Evolutionary conservation across 2,329 filamentous ascomycete species (phyloP).

Genomic region (Xylariales sp.): DNA sequence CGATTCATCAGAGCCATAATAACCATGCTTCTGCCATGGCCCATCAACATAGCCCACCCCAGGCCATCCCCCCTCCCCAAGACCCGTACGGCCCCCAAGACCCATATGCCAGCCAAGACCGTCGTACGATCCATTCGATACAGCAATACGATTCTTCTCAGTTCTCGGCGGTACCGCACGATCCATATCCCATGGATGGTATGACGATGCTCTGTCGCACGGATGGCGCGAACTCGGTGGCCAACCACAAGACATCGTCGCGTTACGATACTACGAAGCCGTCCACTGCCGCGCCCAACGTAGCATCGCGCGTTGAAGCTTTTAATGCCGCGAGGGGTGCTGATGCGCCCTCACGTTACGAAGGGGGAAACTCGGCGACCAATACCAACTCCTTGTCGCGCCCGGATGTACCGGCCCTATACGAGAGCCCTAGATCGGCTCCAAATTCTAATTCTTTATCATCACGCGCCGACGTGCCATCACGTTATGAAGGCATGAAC

Average conservation of each 20-base stretch:
- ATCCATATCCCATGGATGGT: slow-evolving; percentile 92
- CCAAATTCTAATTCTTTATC: no score
- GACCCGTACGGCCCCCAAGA: slow-evolving; percentile 6
- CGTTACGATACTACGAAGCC: slow-evolving; percentile 28
- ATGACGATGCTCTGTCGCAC: slow-evolving; percentile 98
- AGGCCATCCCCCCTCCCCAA: slow-evolving; percentile 21
- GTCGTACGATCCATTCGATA: slow-evolving; percentile 43
- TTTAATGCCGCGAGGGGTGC: slow-evolving; percentile 8
- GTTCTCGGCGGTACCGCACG: slow-evolving; percentile 81
- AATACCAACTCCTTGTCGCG: no score
- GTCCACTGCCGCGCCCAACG: slow-evolving; percentile 5
- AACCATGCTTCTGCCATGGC: slow-evolving; percentile 7
- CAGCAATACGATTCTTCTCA: slow-evolving; percentile 65
- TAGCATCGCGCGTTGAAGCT: slow-evolving; percentile 16
- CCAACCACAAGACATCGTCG: slow-evolving; percentile 35
- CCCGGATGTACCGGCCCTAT: no score
- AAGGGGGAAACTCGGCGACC: background rate
- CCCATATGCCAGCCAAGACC: slow-evolving; percentile 39
- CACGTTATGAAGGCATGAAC: no score
- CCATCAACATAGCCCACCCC: slow-evolving; percentile 10
- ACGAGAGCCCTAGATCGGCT: no score
- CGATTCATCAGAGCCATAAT: background rate
- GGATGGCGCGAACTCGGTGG: slow-evolving; percentile 70
- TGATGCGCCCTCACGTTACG: slow-evolving; percentile 22
- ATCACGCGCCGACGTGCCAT: no score